Evolutionary conservation across 768 basidiomycete species (phyloP), one percentile per base, ranked within the genome.

Genomic region (Collybia mongolica): DNA sequence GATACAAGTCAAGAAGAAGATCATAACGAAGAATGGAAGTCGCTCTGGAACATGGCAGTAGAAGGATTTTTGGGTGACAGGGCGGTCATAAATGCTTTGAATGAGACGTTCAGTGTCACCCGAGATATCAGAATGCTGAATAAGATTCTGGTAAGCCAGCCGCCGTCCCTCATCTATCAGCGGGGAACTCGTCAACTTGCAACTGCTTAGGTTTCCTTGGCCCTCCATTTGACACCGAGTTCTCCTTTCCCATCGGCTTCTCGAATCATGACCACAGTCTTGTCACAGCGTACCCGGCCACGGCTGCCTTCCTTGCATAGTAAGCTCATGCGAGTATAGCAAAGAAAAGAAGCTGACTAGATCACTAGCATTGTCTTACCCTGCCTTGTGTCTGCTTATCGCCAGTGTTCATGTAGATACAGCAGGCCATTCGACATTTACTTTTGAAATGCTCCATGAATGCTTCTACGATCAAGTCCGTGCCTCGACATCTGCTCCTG

Each of bases 371-470:
- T 64, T 94, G 18, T 71, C 91, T 17, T 92, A 95, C 61, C 89
- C 94, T 6, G 72, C 81, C 2, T 66, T 93, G 17, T 93, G 91
- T 60, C 76, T 96, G 24, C 77, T 97, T 38, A 86, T 98, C 52
- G 88, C 94, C n/a, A 78, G 84, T 12, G 77, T 84, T 60, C 95
- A 97, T 61, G 76, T 83, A 3, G 71, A 83, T 20, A 85, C 84
- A 8, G 81, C 83, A 5, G 94, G 94, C 0, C 86, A 93, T 52
- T 76, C 87, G 17, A 70, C 71, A 12, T 84, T 97, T 67, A 98
- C 90, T 24, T 96, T 98, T 62, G 92, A 95, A 59, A 93, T 95
- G 85, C 78, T 96, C 6, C 78, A 88, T 54, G 89, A 91, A 46
- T 74, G 76, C 26, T 93, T 94, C 63, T 81, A 83, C 18, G 80